A percentile compares a stretch with the other conserved stretches of the same genome.
phyloP scores from a whole-genome alignment of 768 basidiomycete species.

The Exidia glandulosa region DNA sequence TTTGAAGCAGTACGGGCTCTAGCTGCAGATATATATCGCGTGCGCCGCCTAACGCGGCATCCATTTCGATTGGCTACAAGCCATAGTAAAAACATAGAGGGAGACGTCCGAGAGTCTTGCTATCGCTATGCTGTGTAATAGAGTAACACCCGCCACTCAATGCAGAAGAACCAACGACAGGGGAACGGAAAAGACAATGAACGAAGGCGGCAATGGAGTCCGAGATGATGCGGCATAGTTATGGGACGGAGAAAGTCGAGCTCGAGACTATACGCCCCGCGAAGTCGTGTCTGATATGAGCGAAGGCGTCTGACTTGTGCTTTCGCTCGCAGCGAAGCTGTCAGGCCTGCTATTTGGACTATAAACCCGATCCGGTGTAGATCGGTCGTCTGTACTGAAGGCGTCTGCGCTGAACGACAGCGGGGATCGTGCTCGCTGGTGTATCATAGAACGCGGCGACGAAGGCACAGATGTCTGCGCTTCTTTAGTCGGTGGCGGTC shows the following conservation, averaged over 20 bases:
- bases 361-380: background rate
- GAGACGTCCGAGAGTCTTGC: background rate
- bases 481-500: background rate
- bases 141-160: background rate
- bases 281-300: background rate
- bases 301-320: background rate
- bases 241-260: background rate
- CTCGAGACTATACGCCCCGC: background rate
- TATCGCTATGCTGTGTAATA: background rate
- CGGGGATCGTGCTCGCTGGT: background rate
- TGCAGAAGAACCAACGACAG: too few species aligned
- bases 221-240: background rate
- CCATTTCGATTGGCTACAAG: background rate
- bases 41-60: background rate
- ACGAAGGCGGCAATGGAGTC: background rate
- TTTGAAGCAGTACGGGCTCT: conserved; percentile 21
- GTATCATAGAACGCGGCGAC: background rate
- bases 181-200: background rate
- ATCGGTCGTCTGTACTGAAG: background rate
- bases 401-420: background rate
- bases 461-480: background rate
- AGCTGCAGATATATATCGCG: background rate
- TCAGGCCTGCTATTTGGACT: background rate
- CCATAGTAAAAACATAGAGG: background rate
- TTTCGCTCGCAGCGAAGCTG: background rate